phyloP scores from a whole-genome alignment of 2,329 filamentous ascomycete genomes.

The Aspergillus sp. region DNA sequence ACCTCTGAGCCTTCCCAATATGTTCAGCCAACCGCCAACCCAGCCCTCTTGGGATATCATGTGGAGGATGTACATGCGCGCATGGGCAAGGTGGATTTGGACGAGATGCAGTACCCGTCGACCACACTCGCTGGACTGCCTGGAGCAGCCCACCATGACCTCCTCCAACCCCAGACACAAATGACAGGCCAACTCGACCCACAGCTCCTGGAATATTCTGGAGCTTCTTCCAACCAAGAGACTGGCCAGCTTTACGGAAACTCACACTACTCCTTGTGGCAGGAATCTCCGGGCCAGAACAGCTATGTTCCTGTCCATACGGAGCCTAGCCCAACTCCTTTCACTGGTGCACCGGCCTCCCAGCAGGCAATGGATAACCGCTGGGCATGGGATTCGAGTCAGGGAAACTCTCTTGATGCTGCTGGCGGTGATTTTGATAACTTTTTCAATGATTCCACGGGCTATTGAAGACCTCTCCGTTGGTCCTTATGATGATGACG shows the following conservation, averaged over 20 bases:
- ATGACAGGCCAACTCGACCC: slow-evolving; percentile 47
- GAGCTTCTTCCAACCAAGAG: slow-evolving; percentile 23
- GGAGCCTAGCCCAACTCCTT: slow-evolving; percentile 20
- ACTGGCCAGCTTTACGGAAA: slow-evolving; percentile 21
- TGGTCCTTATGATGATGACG: slow-evolving; percentile 15
- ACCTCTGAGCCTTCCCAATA: slow-evolving; percentile 55
- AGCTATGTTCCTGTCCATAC: slow-evolving; percentile 27
- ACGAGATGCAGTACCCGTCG: slow-evolving; percentile 36
- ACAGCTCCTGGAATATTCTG: slow-evolving; percentile 42
- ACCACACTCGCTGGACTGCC: slow-evolving; percentile 50
- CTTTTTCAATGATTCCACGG: slow-evolving; percentile 44
- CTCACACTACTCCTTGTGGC: slow-evolving; percentile 30
- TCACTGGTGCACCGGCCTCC: slow-evolving; percentile 22
- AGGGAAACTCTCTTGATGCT: slow-evolving; percentile 42
- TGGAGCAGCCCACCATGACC: slow-evolving; percentile 48
- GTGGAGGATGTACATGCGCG: slow-evolving; percentile 47
- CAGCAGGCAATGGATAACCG: slow-evolving; percentile 37
- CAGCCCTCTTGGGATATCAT: slow-evolving; percentile 40
- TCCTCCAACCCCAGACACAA: slow-evolving; percentile 42
- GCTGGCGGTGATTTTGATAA: slow-evolving; percentile 52
- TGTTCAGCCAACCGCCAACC: slow-evolving; percentile 55
- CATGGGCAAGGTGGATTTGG: slow-evolving; percentile 43
- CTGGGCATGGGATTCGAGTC: slow-evolving; percentile 44
- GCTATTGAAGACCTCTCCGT: slow-evolving; percentile 17
- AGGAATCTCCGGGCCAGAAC: slow-evolving; percentile 24